Evolutionary conservation across 2,329 filamentous ascomycete genomes (phyloP), one percentile per base, ranked within the genome.

Genomic region (Alternaria postmessia): DNA sequence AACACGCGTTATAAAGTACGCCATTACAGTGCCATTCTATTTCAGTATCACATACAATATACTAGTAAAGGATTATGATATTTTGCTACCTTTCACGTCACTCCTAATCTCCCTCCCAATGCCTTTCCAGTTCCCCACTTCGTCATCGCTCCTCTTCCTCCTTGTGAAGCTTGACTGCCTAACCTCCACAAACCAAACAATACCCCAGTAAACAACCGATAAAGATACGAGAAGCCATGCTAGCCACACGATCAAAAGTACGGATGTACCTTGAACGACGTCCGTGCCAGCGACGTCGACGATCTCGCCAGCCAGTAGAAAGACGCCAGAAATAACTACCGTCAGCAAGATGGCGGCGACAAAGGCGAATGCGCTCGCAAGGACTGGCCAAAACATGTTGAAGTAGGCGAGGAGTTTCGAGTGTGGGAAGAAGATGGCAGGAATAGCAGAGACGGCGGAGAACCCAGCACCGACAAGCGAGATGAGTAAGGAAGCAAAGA

Each of bases 171-270:
- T 61, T 46, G 48, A 64, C 26, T 42, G 59, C 42, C 70, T 61
- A 12, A 66, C 62, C 63, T 73, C 70, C 16, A 74, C 69, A 57
- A 73, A 73, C 72, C 70, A 74, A 11, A 72, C 61, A 7, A 54
- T 20, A 14, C 36, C 30, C 70, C 72, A 73, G 55, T 73, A 74
- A n/a, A 57, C 18, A 3, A 41, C 32, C 16, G 49, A 48, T 2
- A 72, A 8, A 26, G 42, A 41, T 11, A 51, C 39, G 18, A 66
- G 59, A 26, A 56, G 20, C 54, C 61, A 70, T 18, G 51, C 51
- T n/a, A 74, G 30, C 70, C 71, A 73, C 22, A 61, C 48, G 20
- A 72, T 62, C 43, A 69, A 14, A 51, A 74, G 30, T 20, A 48
- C 58, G 18, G 26, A 57, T n/a, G 26, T 26, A 7, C 70, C 70